Evolutionary conservation across 495 filamentous ascomycete species (phyloP), one percentile per base, ranked within the genome.

Genomic region (Xylaria sp.): DNA sequence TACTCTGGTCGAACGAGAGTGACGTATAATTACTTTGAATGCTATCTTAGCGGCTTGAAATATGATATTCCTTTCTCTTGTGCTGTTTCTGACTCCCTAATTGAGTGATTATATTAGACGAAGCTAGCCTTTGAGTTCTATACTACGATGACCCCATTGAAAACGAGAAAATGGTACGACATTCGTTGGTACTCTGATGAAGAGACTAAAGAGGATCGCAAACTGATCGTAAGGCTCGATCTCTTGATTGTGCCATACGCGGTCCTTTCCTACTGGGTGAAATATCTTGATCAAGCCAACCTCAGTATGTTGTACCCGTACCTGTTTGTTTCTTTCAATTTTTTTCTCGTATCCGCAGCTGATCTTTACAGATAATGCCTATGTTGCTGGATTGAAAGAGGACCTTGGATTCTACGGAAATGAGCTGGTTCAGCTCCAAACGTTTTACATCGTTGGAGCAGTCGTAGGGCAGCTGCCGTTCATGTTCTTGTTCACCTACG

Each of bases 401-500:
- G 76, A 80, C 37, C 78, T 83, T n/a, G 69, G 72, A 2, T 78
- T 87, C 59, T 58, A 82, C 17, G 84, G 84, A 53, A 86, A 87
- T 75, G 77, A 87, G 73, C 80, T 85, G 41, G 80, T 85, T 21
- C 78, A 84, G 29, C 78, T 85, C 6, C 82, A 85, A 62, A 86
- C 83, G 1, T 76, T 85, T 59, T 87, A 85, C 72, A 84, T 82
- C 17, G 72, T 88, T 52, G 86, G 86, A n/a, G 82, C 82, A 15
- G 85, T 86, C 21, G 50, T 85, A 1, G 84, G 84, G 44, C 86
- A 86, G 72, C 72, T 88, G 26, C 86, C 85, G 6, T 86, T 86
- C 73, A 77, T 81, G 31, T 86, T 83, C 73, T 73, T 88, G 21
- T 86, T 88, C 75, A 84, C 82, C 55, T 80, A 80, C 55, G 55